phyloP scores from a whole-genome alignment of 345 rosid species.

The Acer campestre region DNA sequence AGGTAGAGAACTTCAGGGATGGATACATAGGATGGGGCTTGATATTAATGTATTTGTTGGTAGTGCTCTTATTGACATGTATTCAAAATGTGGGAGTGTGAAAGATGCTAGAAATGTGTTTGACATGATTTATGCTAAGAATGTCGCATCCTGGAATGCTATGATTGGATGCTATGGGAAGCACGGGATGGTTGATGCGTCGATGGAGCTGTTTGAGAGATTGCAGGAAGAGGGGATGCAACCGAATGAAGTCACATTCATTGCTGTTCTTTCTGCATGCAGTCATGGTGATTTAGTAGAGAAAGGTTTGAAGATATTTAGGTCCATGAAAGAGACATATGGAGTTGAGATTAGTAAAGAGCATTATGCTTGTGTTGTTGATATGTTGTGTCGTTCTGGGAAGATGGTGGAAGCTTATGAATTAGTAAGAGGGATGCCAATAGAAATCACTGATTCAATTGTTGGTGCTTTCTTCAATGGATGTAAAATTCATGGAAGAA shows the following conservation, averaged over 20 bases:
- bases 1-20: slow-evolving; percentile 52
- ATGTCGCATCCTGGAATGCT: slow-evolving; percentile 55
- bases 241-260: slow-evolving; percentile 41
- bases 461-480: slow-evolving; percentile 54
- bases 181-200: slow-evolving; percentile 46
- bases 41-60: slow-evolving; percentile 39
- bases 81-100: slow-evolving; percentile 59
- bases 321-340: slow-evolving; percentile 35
- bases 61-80: slow-evolving; percentile 65
- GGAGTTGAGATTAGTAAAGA: slow-evolving; percentile 33
- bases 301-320: slow-evolving; percentile 47
- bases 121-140: slow-evolving; percentile 27
- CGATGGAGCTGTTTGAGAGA: slow-evolving; percentile 41
- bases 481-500: slow-evolving; percentile 45
- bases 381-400: slow-evolving; percentile 60
- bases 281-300: slow-evolving; percentile 53
- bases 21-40: slow-evolving; percentile 43
- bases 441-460: slow-evolving; percentile 40
- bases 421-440: slow-evolving; percentile 34
- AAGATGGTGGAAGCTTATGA: slow-evolving; percentile 47
- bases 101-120: slow-evolving; percentile 45
- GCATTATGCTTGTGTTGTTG: slow-evolving; percentile 59
- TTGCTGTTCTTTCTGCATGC: slow-evolving; percentile 52
- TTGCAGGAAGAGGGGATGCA: slow-evolving; percentile 41
- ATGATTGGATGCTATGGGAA: slow-evolving; percentile 56